Evolutionary conservation across 305 asterid species (phyloP).

Genomic region (Solanum hybrid): DNA sequence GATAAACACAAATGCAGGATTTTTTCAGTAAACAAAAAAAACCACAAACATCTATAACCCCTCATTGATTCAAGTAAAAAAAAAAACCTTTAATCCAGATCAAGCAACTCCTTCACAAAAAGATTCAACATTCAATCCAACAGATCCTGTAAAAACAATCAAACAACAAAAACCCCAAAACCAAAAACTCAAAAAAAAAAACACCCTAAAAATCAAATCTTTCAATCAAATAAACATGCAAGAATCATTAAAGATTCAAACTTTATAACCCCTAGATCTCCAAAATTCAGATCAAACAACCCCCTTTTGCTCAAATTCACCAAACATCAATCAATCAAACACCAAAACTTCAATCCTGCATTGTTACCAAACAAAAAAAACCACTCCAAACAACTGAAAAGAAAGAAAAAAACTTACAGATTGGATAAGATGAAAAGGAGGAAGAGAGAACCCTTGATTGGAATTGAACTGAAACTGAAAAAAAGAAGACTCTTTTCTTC

Average conservation of each 20-base stretch:
- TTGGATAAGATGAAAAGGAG: constrained; percentile 33
- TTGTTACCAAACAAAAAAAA: constrained; percentile 13
- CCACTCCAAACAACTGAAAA: background rate
- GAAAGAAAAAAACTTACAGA: constrained; percentile 38
- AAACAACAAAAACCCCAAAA: constrained; percentile 26
- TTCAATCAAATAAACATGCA: constrained; percentile 30
- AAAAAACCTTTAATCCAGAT: background rate
- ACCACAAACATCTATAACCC: background rate
- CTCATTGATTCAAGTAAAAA: constrained; percentile 9
- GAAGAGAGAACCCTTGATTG: constrained; percentile 22
- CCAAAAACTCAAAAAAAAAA: constrained; percentile 14
- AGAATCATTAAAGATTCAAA: constrained; percentile 12
- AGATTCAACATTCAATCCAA: constrained; percentile 19
- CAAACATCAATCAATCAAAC: constrained; percentile 3
- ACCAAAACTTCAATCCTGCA: constrained; percentile 31
- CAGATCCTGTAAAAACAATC: constrained; percentile 16
- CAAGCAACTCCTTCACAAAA: constrained; percentile 11
- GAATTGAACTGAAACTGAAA: constrained; percentile 4
- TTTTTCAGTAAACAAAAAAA: background rate
- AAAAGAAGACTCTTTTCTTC: background rate
- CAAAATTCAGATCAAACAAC: constrained; percentile 51
- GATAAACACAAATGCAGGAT: constrained; percentile 5
- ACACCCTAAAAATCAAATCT: constrained; percentile 17
- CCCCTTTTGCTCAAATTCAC: constrained; percentile 21
- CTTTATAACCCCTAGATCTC: constrained; percentile 39